Conservation (phyloP, 441 rosid species). For the Melastoma candidum region DNA sequence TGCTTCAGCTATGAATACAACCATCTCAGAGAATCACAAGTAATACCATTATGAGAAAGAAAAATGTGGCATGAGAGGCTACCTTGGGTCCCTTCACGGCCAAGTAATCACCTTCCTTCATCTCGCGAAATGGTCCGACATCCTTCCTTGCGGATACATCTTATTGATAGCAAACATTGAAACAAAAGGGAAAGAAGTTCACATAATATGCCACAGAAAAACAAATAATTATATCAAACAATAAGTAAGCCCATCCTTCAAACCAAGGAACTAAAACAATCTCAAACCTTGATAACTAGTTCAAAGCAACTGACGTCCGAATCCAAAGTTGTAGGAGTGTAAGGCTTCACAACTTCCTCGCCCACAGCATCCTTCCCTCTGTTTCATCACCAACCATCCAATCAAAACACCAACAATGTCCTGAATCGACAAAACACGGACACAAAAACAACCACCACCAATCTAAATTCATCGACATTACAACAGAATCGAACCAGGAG, state of each 20-base stretch:
- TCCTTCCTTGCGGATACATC: conserved; percentile 46
- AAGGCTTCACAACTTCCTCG: conserved; percentile 22
- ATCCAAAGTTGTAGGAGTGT: conserved; percentile 33
- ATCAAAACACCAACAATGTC: too few species aligned
- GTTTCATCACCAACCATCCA: not conserved
- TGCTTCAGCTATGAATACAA: not conserved
- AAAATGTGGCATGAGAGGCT: not conserved
- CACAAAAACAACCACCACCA: too few species aligned
- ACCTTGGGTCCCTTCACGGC: conserved; percentile 50
- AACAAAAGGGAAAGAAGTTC: not conserved
- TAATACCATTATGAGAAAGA: not conserved
- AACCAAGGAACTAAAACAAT: not conserved
- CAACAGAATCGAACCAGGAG: too few species aligned
- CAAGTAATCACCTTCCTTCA: conserved; percentile 37
- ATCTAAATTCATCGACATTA: too few species aligned
- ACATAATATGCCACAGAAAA: not conserved
- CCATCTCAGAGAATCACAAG: not conserved
- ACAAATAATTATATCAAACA: not conserved
- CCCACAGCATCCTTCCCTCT: conserved; percentile 26
- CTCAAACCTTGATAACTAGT: conserved; percentile 26
- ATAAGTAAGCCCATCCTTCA: not conserved
- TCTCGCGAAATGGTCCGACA: conserved; percentile 42
- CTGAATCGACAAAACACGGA: too few species aligned
- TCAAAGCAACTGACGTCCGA: conserved; percentile 30
- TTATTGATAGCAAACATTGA: conserved; percentile 3